Conservation (phyloP, 2,329 filamentous ascomycete genomes). For the Ploettnerulaceae sp. region DNA sequence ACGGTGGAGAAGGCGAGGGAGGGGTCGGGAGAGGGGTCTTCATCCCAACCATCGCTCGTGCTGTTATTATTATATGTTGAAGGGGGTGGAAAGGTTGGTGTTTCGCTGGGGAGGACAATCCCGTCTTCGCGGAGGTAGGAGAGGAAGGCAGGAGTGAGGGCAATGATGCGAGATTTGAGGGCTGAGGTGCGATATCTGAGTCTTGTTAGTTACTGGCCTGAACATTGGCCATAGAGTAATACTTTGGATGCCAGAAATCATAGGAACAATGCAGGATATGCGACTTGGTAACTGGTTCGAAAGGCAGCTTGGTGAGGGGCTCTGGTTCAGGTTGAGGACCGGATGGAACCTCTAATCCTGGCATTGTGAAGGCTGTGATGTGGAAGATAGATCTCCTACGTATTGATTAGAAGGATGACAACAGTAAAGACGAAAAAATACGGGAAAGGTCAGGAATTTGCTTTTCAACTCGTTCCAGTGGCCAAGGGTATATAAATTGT, state of each 20-base stretch:
- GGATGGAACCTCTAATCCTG: slow-evolving; percentile 21
- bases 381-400: background rate
- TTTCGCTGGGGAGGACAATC: slow-evolving; percentile 73
- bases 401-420: background rate
- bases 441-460: background rate
- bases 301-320: slow-evolving; percentile 48
- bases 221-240: too few relatives aligned
- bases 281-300: slow-evolving; percentile 76
- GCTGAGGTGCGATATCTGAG: slow-evolving; percentile 70
- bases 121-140: slow-evolving; percentile 88
- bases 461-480: too few relatives aligned
- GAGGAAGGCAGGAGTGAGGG: slow-evolving; percentile 69
- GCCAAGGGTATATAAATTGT: background rate
- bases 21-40: slow-evolving; percentile 33
- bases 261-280: slow-evolving; percentile 96
- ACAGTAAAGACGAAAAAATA: background rate
- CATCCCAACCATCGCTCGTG: slow-evolving; percentile 53
- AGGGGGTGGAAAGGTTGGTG: slow-evolving; percentile 33
- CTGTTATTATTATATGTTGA: slow-evolving; percentile 35
- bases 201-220: slow-evolving; percentile 18
- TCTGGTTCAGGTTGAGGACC: slow-evolving; percentile 16
- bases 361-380: slow-evolving; percentile 23
- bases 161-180: slow-evolving; percentile 81
- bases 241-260: slow-evolving; percentile 83
- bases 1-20: slow-evolving; percentile 55